These are phyloP conservation scores for Lachnellula arida DNA, from an alignment of 2,329 filamentous ascomycete species.

Conservation along the genomic window DNA sequence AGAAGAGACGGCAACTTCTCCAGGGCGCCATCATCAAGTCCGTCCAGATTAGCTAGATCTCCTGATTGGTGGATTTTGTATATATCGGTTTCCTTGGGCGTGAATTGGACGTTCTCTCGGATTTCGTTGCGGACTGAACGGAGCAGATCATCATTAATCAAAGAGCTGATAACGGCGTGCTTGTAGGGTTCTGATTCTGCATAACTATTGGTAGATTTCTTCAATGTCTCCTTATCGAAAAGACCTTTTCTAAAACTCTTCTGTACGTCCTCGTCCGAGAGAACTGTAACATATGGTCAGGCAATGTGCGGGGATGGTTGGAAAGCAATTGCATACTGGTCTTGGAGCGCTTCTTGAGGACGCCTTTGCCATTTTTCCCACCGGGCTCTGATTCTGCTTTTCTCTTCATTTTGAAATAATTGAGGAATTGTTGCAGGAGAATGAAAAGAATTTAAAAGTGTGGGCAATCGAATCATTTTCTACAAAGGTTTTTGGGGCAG, in stretches of 20 bases:
- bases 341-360: slow-evolving; percentile 49
- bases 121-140: slow-evolving; percentile 86
- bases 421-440: slow-evolving; percentile 5
- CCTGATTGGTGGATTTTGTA: slow-evolving; percentile 99
- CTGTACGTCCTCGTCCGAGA: slow-evolving; percentile 28
- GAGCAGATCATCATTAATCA: slow-evolving; percentile 78
- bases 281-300: slow-evolving; percentile 22
- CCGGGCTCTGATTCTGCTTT: slow-evolving; percentile 48
- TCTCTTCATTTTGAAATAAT: slow-evolving; percentile 49
- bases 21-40: slow-evolving; percentile 80
- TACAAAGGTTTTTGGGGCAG: slow-evolving; percentile 12
- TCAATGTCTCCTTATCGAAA: slow-evolving; percentile 55
- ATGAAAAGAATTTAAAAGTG: neutral
- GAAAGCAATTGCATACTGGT: slow-evolving; percentile 31
- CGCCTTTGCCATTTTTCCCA: slow-evolving; percentile 37
- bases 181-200: slow-evolving; percentile 71
- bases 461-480: slow-evolving; percentile 17
- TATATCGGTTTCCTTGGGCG: slow-evolving; percentile 97
- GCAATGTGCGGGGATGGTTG: slow-evolving; percentile 9
- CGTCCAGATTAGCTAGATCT: slow-evolving; percentile 93
- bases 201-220: slow-evolving; percentile 58
- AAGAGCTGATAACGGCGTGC: slow-evolving; percentile 79
- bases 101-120: slow-evolving; percentile 86
- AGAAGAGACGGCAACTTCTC: slow-evolving; percentile 85
- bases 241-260: slow-evolving; percentile 59